phyloP scores from a whole-genome alignment of 306 rosid genomes.

The Ormosia semicastrata region DNA sequence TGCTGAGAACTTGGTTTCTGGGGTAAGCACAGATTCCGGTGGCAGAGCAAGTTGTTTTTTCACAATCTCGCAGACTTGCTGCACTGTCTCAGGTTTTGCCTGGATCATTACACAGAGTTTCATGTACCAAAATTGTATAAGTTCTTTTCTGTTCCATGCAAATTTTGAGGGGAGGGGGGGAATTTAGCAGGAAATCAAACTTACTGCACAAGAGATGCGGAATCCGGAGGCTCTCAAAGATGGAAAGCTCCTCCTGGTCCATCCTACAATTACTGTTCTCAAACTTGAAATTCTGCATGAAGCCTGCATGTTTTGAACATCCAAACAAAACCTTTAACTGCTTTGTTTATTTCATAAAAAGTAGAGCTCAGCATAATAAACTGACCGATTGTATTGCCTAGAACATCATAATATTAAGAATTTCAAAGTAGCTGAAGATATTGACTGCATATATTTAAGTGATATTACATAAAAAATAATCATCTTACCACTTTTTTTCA shows the following conservation, averaged over 20 bases:
- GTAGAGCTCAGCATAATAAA: background rate
- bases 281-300: conserved; percentile 24
- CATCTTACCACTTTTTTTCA: too few species aligned
- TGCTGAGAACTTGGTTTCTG: conserved; percentile 46
- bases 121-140: background rate
- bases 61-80: conserved; percentile 50
- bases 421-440: background rate
- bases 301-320: conserved; percentile 19
- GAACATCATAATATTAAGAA: background rate
- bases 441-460: background rate
- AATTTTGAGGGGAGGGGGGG: background rate
- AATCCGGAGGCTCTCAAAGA: conserved; percentile 35
- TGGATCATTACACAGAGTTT: background rate
- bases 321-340: background rate
- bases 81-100: conserved; percentile 42
- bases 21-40: conserved; percentile 43
- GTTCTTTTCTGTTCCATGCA: background rate
- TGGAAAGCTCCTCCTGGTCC: conserved; percentile 32
- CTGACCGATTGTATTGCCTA: background rate
- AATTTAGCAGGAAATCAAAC: background rate
- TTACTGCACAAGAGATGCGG: conserved; percentile 41
- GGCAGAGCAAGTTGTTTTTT: conserved; percentile 56
- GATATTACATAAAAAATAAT: background rate
- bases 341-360: background rate
- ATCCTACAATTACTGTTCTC: conserved; percentile 21